A percentile compares a stretch with the other conserved stretches of the same genome.
Conservation (phyloP, 768 basidiomycete species). For the Tulasnella sp. region DNA sequence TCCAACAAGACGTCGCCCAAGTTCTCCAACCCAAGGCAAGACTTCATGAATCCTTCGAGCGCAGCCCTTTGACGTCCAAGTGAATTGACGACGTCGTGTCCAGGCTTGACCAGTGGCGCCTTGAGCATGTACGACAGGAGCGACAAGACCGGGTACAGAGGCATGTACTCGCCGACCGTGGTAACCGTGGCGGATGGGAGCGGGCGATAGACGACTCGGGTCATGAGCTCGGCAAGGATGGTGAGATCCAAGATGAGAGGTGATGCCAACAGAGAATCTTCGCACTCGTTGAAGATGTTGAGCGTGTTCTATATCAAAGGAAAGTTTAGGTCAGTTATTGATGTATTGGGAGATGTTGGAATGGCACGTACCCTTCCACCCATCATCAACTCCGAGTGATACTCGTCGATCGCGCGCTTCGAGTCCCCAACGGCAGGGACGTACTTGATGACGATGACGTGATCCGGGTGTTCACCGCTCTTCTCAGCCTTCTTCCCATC, state of each 20-base stretch:
- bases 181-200: slow-evolving; percentile 27
- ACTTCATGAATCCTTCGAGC: slow-evolving; percentile 88
- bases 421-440: slow-evolving; percentile 94
- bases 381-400: slow-evolving; percentile 96
- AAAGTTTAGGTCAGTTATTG: not conserved
- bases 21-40: slow-evolving; percentile 79
- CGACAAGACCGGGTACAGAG: slow-evolving; percentile 84
- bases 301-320: slow-evolving; percentile 56
- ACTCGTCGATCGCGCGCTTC: slow-evolving; percentile 99
- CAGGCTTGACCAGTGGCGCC: slow-evolving; percentile 93
- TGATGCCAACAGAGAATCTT: slow-evolving; percentile 93
- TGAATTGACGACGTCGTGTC: slow-evolving; percentile 75
- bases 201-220: slow-evolving; percentile 78
- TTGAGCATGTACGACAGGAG: slow-evolving; percentile 96
- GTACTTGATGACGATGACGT: slow-evolving; percentile 95
- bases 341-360: not conserved
- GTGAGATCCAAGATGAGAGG: slow-evolving; percentile 90
- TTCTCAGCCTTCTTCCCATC: slow-evolving; percentile 34
- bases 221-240: slow-evolving; percentile 88
- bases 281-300: slow-evolving; percentile 97
- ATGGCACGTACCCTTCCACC: slow-evolving; percentile 41
- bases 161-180: slow-evolving; percentile 50
- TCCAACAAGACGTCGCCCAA: slow-evolving; percentile 77
- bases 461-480: slow-evolving; percentile 96
- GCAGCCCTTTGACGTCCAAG: slow-evolving; percentile 91